Evolutionary conservation across 2,329 filamentous ascomycete genomes (phyloP), one percentile per base, ranked within the genome.

Genomic region (Zalaria obscura): DNA sequence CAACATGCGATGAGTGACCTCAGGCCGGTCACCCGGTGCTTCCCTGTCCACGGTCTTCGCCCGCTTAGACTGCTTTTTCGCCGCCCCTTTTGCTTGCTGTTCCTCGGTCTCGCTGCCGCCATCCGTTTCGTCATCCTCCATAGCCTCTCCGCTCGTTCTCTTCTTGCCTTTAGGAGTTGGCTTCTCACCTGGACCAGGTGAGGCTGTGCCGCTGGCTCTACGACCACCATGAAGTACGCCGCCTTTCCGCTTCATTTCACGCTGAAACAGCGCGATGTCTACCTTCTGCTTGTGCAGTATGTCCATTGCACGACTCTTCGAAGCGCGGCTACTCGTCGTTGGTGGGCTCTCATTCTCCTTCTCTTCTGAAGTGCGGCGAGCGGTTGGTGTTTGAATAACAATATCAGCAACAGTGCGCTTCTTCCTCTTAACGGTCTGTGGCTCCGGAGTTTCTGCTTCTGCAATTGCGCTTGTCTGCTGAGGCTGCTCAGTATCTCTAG

Each of bases 221-320:
- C 69, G 58, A 9, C 73, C 70, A 27, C 76, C 76, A 48, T 79
- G 73, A 7, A 75, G 64, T 3, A 81, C 73, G 34, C 78, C 78
- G 9, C 78, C 78, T 36, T 73, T 74, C 18, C 91, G 78, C 65
- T 93, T 95, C 67, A 76, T 86, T 63, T 98, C 91, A 57, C 91
- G 94, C 55, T 96, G 83, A 54, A 91, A 98, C 28, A 93, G 67
- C 2, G 80, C 81, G 54, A 96, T 87, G 55, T 98, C 91, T 0
- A 80, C 75, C 1, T 84, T 87, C 43, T 89, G 68, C 31, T 76
- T 73, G 41, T 91, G 84, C 5, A 96, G 65, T 48, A 76, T 78
- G 29, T 78, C 75, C n/a, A 81, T 65, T 8, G 91, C 91, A 54
- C 83, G 81, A 34, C 82, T 78, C 58, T 96, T 98, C 9, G 91